A percentile compares a stretch with the other conserved stretches of the same genome.
Evolutionary conservation across 169 alveolate species (phyloP).

Genomic region (Plasmodium vivax): DNA sequence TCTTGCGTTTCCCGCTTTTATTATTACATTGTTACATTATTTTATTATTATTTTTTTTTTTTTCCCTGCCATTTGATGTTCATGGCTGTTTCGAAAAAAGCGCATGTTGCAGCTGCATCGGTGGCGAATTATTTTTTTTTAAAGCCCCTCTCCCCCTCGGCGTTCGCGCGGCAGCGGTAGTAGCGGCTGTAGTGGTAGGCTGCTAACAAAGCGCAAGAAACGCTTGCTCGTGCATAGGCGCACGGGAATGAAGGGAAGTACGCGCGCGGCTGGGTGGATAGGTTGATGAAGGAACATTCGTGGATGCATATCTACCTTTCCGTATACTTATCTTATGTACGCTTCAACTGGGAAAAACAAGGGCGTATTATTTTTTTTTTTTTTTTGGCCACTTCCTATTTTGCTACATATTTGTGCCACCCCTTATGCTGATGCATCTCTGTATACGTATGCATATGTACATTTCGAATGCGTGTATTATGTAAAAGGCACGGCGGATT

Average conservation of each 20-base stretch:
- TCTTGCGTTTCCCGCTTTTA: neutral
- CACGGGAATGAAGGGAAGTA: neutral
- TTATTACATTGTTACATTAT: neutral
- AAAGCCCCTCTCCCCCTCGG: neutral
- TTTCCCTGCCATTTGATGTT: neutral
- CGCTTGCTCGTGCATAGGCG: neutral
- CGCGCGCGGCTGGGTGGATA: neutral
- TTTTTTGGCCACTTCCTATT: neutral
- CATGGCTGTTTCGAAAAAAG: neutral
- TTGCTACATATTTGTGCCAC: neutral
- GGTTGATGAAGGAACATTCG: neutral
- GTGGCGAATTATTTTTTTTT: neutral
- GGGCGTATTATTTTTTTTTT: neutral
- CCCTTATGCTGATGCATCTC: neutral
- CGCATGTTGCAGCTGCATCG: neutral
- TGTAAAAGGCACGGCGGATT: conserved; percentile 3
- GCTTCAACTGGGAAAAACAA: neutral
- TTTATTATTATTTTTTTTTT: neutral
- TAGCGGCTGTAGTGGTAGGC: neutral
- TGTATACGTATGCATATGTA: neutral
- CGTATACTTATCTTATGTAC: neutral
- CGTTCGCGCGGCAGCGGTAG: neutral
- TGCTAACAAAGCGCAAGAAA: neutral
- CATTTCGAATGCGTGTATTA: neutral
- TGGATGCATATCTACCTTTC: neutral